Percentiles rank a stretch among this genome's conserved stretches.
Evolutionary conservation across 1,284 basidiomycete species (phyloP).

Genomic region (Malassezia vespertilionis): DNA sequence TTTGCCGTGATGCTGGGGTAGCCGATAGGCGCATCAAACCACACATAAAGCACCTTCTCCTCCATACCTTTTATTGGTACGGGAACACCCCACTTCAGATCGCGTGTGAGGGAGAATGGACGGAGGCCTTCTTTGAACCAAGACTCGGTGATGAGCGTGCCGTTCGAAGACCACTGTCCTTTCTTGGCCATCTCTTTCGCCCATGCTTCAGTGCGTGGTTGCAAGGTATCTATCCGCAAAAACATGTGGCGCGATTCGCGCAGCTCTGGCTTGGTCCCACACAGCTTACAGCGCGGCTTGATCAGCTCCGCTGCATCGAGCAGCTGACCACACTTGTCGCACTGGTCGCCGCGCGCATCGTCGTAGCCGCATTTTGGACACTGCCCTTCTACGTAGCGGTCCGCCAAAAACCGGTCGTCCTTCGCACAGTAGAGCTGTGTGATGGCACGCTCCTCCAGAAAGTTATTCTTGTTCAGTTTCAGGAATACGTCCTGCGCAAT

Average conservation of each 20-base stretch:
- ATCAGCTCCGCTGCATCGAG: slow-evolving; percentile 80
- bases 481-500: slow-evolving; percentile 46
- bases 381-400: slow-evolving; percentile 44
- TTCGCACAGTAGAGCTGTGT: slow-evolving; percentile 42
- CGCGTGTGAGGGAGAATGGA: slow-evolving; percentile 83
- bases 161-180: slow-evolving; percentile 85
- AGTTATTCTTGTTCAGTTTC: slow-evolving; percentile 41
- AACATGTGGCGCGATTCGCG: slow-evolving; percentile 80
- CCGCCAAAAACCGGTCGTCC: slow-evolving; percentile 41
- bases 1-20: slow-evolving; percentile 96
- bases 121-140: slow-evolving; percentile 75
- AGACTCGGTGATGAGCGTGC: slow-evolving; percentile 82
- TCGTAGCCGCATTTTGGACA: slow-evolving; percentile 47
- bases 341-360: slow-evolving; percentile 96
- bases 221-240: slow-evolving; percentile 71
- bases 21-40: slow-evolving; percentile 96
- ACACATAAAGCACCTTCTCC: slow-evolving; percentile 84
- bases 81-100: slow-evolving; percentile 91
- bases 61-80: slow-evolving; percentile 74
- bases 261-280: slow-evolving; percentile 59
- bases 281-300: slow-evolving; percentile 87
- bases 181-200: slow-evolving; percentile 66
- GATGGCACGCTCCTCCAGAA: slow-evolving; percentile 41
- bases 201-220: slow-evolving; percentile 77
- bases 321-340: slow-evolving; percentile 84